phyloP scores from a whole-genome alignment of 2,329 filamentous ascomycete species.

The Apiospora kogelbergensis region DNA sequence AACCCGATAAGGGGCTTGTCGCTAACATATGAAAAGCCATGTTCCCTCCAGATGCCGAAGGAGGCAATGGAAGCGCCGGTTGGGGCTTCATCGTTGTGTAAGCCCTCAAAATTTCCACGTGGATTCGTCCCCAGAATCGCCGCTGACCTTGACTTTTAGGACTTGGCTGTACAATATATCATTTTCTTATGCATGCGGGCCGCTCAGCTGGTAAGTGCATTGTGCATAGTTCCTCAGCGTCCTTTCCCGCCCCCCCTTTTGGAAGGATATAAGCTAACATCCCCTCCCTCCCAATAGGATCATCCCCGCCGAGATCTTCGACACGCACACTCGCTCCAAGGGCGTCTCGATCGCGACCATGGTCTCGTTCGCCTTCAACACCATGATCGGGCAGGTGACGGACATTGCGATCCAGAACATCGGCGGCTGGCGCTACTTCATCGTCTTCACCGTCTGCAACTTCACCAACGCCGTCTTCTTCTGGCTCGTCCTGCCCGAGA shows the following conservation, averaged over 20 bases:
- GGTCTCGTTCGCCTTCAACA: conserved; percentile 71
- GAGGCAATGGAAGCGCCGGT: conserved; percentile 46
- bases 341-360: conserved; percentile 75
- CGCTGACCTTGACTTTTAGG: conserved; percentile 30
- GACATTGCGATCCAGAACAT: conserved; percentile 49
- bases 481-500: conserved; percentile 65
- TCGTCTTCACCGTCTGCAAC: conserved; percentile 65
- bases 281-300: conserved; percentile 36
- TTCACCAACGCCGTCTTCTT: conserved; percentile 50
- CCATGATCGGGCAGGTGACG: conserved; percentile 44
- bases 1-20: not conserved
- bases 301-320: conserved; percentile 72
- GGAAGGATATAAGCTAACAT: not conserved
- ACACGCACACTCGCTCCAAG: conserved; percentile 72
- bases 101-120: conserved; percentile 8
- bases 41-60: conserved; percentile 60
- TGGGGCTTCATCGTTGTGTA: conserved; percentile 73
- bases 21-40: conserved; percentile 29
- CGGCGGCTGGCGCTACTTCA: conserved; percentile 54
- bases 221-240: not conserved
- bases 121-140: no score
- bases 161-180: conserved; percentile 83
- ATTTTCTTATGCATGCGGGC: conserved; percentile 70
- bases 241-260: not conserved
- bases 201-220: conserved; percentile 47